Conservation (phyloP, 768 basidiomycete genomes). For the Lentinula edodes region DNA sequence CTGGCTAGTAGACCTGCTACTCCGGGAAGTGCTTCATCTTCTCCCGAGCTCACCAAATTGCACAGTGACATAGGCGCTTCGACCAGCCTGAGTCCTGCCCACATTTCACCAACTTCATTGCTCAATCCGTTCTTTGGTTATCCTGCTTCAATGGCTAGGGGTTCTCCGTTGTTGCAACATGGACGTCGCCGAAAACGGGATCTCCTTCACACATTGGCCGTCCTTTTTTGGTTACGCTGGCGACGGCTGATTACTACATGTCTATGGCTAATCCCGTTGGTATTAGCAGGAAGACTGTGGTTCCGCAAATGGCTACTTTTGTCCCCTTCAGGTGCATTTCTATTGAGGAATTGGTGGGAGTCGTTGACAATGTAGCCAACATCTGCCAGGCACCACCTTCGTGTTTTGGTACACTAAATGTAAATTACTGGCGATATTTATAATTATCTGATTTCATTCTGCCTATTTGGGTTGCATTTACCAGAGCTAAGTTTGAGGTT, state of each 20-base stretch:
- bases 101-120: conserved; percentile 49
- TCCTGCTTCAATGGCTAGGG: conserved; percentile 36
- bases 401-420: too few species aligned
- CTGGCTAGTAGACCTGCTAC: conserved; percentile 47
- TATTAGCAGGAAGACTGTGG: conserved; percentile 22
- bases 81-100: conserved; percentile 14
- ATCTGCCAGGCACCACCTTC: not conserved
- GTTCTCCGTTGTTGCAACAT: conserved; percentile 38
- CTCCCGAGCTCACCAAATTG: not conserved
- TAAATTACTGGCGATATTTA: not conserved
- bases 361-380: too few species aligned
- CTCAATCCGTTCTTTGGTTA: conserved; percentile 78
- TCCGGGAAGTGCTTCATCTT: conserved; percentile 9
- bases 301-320: conserved; percentile 15
- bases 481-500: not conserved
- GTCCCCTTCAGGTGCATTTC: not conserved
- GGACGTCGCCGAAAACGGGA: conserved; percentile 69
- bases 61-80: not conserved
- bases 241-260: conserved; percentile 29
- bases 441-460: not conserved
- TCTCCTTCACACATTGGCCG: conserved; percentile 52
- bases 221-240: conserved; percentile 69
- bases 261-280: conserved; percentile 24
- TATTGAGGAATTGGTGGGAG: not conserved
- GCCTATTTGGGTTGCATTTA: not conserved